Evolutionary conservation across 345 rosid species (phyloP).

Genomic region (Corchorus olitorius): DNA sequence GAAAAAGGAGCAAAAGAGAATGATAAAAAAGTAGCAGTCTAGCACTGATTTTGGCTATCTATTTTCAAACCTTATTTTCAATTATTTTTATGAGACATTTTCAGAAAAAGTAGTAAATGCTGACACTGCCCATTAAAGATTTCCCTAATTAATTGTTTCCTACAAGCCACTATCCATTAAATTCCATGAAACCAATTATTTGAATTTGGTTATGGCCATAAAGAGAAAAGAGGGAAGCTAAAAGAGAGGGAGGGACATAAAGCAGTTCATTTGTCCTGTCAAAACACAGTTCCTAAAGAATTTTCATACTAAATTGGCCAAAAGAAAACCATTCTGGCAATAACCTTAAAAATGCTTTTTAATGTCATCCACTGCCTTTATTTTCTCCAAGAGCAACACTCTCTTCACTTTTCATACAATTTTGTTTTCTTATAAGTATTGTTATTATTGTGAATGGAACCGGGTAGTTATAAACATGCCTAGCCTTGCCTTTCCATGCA

Average conservation of each 20-base stretch:
- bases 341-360: neutral
- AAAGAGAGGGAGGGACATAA: neutral
- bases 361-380: neutral
- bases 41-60: neutral
- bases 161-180: neutral
- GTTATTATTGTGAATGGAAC: neutral
- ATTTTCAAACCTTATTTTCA: neutral
- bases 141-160: neutral
- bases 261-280: neutral
- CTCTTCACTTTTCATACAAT: neutral
- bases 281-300: neutral
- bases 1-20: no score
- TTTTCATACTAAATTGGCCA: neutral
- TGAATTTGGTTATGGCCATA: neutral
- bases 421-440: neutral
- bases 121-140: neutral
- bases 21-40: neutral
- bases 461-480: neutral
- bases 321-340: neutral
- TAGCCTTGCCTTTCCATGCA: neutral
- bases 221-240: neutral
- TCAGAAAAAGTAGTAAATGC: neutral
- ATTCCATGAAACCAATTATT: neutral
- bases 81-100: neutral
- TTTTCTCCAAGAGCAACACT: conserved; percentile 2